Evolutionary conservation across 169 alveolate species (phyloP).

Genomic region (Perkinsus marinus): DNA sequence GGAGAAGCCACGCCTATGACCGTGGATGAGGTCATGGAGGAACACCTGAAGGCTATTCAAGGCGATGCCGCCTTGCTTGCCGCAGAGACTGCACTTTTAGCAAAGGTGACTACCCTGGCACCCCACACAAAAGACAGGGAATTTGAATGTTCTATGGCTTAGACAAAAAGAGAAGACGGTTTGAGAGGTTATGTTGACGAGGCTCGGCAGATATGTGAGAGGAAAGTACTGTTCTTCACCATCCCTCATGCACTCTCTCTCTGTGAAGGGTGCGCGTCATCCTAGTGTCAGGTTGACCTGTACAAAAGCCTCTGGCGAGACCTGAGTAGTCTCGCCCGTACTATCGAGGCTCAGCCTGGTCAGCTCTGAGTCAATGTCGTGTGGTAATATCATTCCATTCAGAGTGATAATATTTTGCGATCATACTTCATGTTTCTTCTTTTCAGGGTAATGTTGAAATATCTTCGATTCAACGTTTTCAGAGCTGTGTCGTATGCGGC

Average conservation of each 20-base stretch:
- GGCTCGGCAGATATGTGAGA: not conserved
- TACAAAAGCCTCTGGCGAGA: not conserved
- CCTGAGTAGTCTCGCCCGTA: not conserved
- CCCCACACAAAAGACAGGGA: too few species aligned
- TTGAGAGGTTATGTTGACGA: not conserved
- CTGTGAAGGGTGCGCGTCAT: too few species aligned
- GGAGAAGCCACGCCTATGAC: not conserved
- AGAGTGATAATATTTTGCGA: too few species aligned
- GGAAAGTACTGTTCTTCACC: not conserved
- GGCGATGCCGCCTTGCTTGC: slow-evolving; percentile 50
- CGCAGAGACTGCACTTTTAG: slow-evolving; percentile 49
- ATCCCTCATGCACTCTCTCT: too few species aligned
- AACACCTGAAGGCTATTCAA: slow-evolving; percentile 50
- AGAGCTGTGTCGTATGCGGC: not conserved
- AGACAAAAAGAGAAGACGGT: not conserved
- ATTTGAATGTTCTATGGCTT: not conserved
- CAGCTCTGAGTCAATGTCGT: too few species aligned
- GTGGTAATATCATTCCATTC: too few species aligned
- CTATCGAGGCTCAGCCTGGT: not conserved
- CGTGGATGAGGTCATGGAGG: slow-evolving; percentile 40
- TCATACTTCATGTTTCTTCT: too few species aligned
- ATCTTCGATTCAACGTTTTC: not conserved
- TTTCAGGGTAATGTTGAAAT: too few species aligned
- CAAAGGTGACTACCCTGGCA: slow-evolving; percentile 17
- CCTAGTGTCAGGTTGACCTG: not conserved